Base-by-base conservation (phyloP, 2,329 filamentous ascomycete genomes). In the Calonectria pseudoreteaudii region DNA sequence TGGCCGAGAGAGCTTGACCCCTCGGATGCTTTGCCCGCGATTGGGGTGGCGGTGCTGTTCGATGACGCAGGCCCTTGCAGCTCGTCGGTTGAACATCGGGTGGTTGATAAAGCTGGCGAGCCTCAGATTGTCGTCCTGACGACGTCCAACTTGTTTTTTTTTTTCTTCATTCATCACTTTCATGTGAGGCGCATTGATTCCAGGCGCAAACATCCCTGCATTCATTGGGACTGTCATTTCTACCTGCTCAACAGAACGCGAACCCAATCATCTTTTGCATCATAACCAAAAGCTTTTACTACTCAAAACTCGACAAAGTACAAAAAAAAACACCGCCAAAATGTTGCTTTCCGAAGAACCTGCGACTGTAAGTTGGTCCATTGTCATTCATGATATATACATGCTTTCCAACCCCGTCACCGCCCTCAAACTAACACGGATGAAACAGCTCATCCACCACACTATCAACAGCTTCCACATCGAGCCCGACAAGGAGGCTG, bases 331-430 rank as follows among this genome's bases (percentile, higher is more conserved):
- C 10, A 28, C 26, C 71, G 68, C 74, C 87, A 95, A 86, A 77
- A 98, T 98, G 94, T 90, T 98, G 84, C 94, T 98, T 86, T 95
- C 98, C 86, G 96, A 98, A 87, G 94, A 97, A 84, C 96, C 96
- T 78, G 94, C 94, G 56, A 93, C 93, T 56, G 95, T 97, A 91
- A 74, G 91, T 68, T 14, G n/a, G 26, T 28, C 8, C 41, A 20
- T 4, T 16, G 11, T 20, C 56, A 65, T 10, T n/a, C n/a, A 31
- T 31, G 62, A 34, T 34, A 34, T 34, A 34, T 10, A 47, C 34
- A 20, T 34, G 14, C 26, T 1, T 1, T 11, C 8, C 18, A 4
- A 6, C 58, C 38, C 20, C 67, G 62, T 50, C 31, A 9, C 20
- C 44, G 10, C n/a, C 30, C 8, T 7, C n/a, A n/a, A 56, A 62